phyloP scores from a whole-genome alignment of 1,139 yeast genomes.

The Geotrichum phurueaensis region DNA sequence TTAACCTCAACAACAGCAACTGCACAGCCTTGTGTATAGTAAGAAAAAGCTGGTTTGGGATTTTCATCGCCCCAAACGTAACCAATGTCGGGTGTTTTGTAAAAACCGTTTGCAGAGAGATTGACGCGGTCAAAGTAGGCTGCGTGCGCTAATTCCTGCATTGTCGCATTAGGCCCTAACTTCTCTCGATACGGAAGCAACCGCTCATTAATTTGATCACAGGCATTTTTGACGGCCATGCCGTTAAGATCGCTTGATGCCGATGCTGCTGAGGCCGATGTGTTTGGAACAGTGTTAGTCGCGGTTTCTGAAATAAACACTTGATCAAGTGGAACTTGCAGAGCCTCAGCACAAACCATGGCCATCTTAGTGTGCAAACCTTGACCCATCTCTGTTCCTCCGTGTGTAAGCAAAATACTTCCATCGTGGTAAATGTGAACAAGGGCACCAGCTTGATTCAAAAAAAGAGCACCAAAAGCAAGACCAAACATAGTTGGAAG shows the following conservation, averaged over 20 bases:
- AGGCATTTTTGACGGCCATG: conserved; percentile 43
- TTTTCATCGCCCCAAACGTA: conserved; percentile 38
- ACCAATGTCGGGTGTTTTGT: conserved; percentile 46
- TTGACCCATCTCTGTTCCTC: conserved; percentile 48
- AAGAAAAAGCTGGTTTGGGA: conserved; percentile 42
- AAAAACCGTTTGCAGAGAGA: conserved; percentile 44
- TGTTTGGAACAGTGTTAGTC: conserved; percentile 43
- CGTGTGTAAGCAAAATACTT: conserved; percentile 41
- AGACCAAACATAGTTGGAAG: conserved; percentile 45
- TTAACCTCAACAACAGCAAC: conserved; percentile 41
- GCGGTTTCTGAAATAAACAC: conserved; percentile 43
- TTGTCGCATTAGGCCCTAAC: conserved; percentile 36
- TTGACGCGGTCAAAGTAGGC: conserved; percentile 43
- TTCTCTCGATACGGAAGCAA: conserved; percentile 37
- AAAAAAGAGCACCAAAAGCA: conserved; percentile 41
- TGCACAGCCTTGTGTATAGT: conserved; percentile 44
- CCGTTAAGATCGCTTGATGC: conserved; percentile 45
- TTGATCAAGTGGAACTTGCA: conserved; percentile 38
- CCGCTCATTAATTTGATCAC: conserved; percentile 41
- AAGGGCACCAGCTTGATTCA: conserved; percentile 45
- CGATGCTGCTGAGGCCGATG: conserved; percentile 45
- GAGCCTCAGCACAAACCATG: conserved; percentile 42
- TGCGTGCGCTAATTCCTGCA: conserved; percentile 37
- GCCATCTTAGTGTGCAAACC: conserved; percentile 46
- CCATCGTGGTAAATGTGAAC: conserved; percentile 45